Conservation (phyloP, 805 yeast species). For the Candida loeiensis region DNA sequence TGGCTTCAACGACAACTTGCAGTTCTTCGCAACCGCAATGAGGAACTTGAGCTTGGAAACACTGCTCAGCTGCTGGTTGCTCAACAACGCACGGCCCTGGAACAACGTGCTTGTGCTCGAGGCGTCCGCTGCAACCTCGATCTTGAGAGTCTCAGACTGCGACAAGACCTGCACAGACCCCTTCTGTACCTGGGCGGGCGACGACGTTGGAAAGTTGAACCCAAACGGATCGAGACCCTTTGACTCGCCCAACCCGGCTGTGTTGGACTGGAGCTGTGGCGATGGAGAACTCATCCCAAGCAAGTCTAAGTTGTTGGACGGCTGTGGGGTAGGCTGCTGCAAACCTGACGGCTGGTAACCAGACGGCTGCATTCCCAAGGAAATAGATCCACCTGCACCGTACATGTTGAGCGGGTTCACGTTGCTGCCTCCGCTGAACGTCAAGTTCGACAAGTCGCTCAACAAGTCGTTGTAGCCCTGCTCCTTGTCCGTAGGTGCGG, state of each 20-base stretch:
- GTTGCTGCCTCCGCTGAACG: slow-evolving; percentile 34
- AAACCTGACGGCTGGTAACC: slow-evolving; percentile 17
- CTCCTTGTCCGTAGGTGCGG: slow-evolving; percentile 29
- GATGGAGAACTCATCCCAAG: slow-evolving; percentile 42
- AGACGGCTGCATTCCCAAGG: slow-evolving; percentile 25
- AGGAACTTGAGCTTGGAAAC: slow-evolving; percentile 54
- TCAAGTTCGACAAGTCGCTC: slow-evolving; percentile 63
- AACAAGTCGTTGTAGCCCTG: slow-evolving; percentile 63
- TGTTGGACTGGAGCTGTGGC: slow-evolving; percentile 33
- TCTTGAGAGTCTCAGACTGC: slow-evolving; percentile 45
- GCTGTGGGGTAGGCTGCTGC: slow-evolving; percentile 13
- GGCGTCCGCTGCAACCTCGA: slow-evolving; percentile 44
- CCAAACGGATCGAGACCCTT: slow-evolving; percentile 38
- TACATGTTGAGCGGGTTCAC: slow-evolving; percentile 34
- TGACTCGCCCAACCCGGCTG: slow-evolving; percentile 9
- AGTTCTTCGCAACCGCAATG: slow-evolving; percentile 68
- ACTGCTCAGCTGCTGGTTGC: slow-evolving; percentile 46
- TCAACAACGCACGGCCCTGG: slow-evolving; percentile 46
- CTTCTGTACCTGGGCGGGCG: slow-evolving; percentile 27
- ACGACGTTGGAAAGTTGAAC: slow-evolving; percentile 35
- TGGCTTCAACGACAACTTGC: slow-evolving; percentile 55
- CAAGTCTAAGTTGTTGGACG: slow-evolving; percentile 22
- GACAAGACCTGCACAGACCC: slow-evolving; percentile 26
- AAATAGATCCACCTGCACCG: slow-evolving; percentile 53
- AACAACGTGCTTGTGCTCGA: slow-evolving; percentile 33